Evolutionary conservation across 148 eudicot genomes (phyloP), one percentile per base, ranked within the genome.

Genomic region (Arctostaphylos glauca): DNA sequence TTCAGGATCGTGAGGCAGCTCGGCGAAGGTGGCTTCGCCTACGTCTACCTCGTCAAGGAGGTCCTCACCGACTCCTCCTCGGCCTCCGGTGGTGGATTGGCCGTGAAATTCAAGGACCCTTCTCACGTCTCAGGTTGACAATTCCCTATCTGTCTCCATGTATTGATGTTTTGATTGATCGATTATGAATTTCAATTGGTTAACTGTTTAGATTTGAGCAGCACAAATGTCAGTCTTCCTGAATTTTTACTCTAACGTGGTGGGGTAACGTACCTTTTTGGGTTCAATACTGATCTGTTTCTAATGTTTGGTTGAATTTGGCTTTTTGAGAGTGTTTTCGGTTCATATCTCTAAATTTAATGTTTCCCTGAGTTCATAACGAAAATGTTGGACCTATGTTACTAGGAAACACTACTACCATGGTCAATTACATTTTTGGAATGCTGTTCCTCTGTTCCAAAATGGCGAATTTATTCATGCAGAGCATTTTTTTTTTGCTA

Each of bases 11-110:
- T 93, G 0, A 85, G 96, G 80, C 97, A 94, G 87, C 93, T 96
- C 38, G 99, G 97, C 54, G 99, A 96, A 87, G 99, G 98, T 79
- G 99, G 97, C 18, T 94, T 97, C 52, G 97, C 99, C 78, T 93
- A 77, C 66, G 99, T 97, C 9, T 97, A 56, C 82, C 92, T 97
- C 83, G 99, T 97, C 83, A 97, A 94, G 87, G 99, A 97, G 87
- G 86, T 94, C 79, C 62, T 90, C 19, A 70, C 93, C 81, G 91
- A 93, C 81, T 83, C 89, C 77, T 77, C 90, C 76, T 83, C 92
- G 5, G 49, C 80, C 52, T 38, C 44, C 13, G 80, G 78, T 19
- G 87, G 79, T 21, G 90, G 93, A 18, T 84, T 94, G 76, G 85
- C 97, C 70, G 72, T 70, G 75, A 97, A 94, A 87, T 83, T 94